A percentile compares a stretch with the other conserved stretches of the same genome.
Conservation (phyloP, 139 green algal species). For the Monoraphidium neglectum region DNA sequence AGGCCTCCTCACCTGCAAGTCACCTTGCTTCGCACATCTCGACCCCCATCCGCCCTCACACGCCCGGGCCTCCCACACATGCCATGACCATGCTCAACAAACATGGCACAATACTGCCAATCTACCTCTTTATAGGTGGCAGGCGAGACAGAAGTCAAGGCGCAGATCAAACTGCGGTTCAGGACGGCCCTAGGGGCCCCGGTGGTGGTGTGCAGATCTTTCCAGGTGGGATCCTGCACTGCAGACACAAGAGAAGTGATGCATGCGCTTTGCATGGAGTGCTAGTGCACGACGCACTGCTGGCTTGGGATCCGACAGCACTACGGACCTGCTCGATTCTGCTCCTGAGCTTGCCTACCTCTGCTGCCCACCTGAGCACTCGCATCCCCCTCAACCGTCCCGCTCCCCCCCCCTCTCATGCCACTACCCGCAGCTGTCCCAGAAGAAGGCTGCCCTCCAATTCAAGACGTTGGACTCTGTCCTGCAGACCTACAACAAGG, state of each 20-base stretch:
- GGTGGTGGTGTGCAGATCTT: constrained; percentile 84
- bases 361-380: constrained; percentile 14
- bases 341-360: not conserved
- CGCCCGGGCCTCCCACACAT: not conserved
- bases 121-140: too few relatives aligned
- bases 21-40: too few relatives aligned
- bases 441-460: constrained; percentile 67
- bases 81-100: not conserved
- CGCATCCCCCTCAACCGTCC: not conserved
- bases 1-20: too few relatives aligned
- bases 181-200: constrained; percentile 56
- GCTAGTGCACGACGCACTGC: not conserved
- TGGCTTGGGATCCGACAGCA: not conserved
- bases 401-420: too few relatives aligned
- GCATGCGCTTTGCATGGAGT: not conserved
- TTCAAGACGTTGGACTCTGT: constrained; percentile 88
- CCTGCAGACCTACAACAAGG: constrained; percentile 71
- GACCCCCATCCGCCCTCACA: not conserved
- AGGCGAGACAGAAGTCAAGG: constrained; percentile 93
- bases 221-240: constrained; percentile 80
- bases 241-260: constrained; percentile 5
- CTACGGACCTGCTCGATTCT: not conserved
- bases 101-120: too few relatives aligned
- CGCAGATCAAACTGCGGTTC: constrained; percentile 96
- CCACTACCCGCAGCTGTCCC: constrained; percentile 35